Evolutionary conservation across 176 grass and related monocot genomes (phyloP).

Genomic region (Puya raimondii): DNA sequence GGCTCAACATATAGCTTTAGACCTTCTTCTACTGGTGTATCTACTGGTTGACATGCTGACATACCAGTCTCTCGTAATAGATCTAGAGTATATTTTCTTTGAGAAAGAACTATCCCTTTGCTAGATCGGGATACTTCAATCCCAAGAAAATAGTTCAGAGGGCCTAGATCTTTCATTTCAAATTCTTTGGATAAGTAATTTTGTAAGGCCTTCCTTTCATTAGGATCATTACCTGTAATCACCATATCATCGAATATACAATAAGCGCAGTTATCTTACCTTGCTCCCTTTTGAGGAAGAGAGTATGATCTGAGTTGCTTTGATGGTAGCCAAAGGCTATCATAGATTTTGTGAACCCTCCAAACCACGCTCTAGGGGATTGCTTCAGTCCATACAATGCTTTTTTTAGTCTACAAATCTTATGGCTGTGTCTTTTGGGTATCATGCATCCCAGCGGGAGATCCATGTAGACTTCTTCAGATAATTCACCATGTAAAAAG

Average conservation of each 20-base stretch:
- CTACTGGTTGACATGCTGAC: background rate
- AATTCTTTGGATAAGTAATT: background rate
- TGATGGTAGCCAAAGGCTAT: background rate
- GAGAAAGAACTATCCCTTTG: background rate
- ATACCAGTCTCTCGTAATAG: conserved; percentile 6
- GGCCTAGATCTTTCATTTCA: conserved; percentile 13
- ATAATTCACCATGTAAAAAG: background rate
- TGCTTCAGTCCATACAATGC: conserved; percentile 19
- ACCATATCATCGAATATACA: background rate
- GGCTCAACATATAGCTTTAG: background rate
- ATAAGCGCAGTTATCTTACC: background rate
- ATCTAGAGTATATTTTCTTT: conserved; percentile 13
- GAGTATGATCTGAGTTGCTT: background rate
- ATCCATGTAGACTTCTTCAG: background rate
- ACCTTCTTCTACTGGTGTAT: conserved; percentile 5
- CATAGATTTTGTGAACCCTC: background rate
- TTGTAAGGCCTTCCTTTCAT: background rate
- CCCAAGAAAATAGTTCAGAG: conserved; percentile 10
- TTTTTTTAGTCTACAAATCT: conserved; percentile 12
- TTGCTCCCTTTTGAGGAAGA: background rate
- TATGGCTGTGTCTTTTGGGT: background rate
- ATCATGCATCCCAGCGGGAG: background rate
- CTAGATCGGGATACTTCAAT: background rate
- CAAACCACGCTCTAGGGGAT: conserved; percentile 4
- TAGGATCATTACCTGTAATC: background rate